phyloP scores from a whole-genome alignment of 2,329 filamentous ascomycete genomes.

The Neofusicoccum ribis region DNA sequence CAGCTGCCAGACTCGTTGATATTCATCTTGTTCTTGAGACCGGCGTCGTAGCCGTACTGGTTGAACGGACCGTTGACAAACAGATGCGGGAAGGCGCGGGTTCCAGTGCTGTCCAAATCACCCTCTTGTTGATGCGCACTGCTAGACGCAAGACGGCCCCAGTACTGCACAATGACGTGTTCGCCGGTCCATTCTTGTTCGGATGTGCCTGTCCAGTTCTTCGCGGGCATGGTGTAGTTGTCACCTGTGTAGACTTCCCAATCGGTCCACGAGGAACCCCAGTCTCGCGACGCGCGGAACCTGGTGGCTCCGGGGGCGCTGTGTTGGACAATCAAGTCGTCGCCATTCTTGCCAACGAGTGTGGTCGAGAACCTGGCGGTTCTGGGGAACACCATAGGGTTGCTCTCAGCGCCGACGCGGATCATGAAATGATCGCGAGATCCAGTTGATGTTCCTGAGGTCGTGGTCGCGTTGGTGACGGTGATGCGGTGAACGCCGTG shows the following conservation, averaged over 20 bases:
- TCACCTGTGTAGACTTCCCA: constrained; percentile 59
- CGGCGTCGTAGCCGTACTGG: constrained; percentile 63
- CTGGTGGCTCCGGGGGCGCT: constrained; percentile 62
- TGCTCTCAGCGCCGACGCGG: constrained; percentile 58
- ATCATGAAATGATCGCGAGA: constrained; percentile 63
- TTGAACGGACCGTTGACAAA: constrained; percentile 65
- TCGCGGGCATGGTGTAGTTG: constrained; percentile 49
- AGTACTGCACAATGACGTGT: constrained; percentile 65
- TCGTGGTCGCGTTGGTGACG: constrained; percentile 54
- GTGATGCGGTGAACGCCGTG: constrained; percentile 63
- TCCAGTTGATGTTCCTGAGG: constrained; percentile 36
- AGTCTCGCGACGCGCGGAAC: constrained; percentile 64
- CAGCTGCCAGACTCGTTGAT: constrained; percentile 54
- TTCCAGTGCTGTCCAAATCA: constrained; percentile 46
- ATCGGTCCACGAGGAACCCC: constrained; percentile 59
- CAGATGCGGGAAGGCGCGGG: constrained; percentile 52
- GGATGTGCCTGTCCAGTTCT: constrained; percentile 60
- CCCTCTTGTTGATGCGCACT: constrained; percentile 62
- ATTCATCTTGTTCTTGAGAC: constrained; percentile 55
- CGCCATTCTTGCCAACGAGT: constrained; percentile 47
- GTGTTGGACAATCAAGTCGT: constrained; percentile 54
- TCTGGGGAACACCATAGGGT: constrained; percentile 60
- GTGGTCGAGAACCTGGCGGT: constrained; percentile 59
- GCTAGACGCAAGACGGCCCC: constrained; percentile 59
- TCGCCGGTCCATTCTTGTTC: constrained; percentile 61